Percentiles rank a stretch among this genome's conserved stretches.
These are phyloP conservation scores for Actinomucor elegans DNA, from an alignment of 371 early-diverging fungal species.

Conservation along the genomic window DNA sequence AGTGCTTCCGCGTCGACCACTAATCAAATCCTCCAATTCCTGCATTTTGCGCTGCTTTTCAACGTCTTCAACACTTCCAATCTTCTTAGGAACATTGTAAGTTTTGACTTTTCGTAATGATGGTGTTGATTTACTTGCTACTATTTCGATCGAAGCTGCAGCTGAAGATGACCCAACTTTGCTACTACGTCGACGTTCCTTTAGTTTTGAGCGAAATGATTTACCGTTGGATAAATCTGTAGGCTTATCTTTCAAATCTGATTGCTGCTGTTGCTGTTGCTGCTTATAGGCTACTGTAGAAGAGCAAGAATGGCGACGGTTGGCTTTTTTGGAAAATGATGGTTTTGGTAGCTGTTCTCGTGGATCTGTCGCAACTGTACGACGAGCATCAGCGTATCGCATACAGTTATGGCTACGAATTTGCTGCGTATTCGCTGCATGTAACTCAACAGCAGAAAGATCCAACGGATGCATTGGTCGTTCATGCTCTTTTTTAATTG, in stretches of 20 bases:
- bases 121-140: conserved; percentile 29
- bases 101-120: conserved; percentile 34
- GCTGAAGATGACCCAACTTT: conserved; percentile 6
- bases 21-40: conserved; percentile 46
- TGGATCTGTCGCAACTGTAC: conserved; percentile 8
- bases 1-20: conserved; percentile 45
- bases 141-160: conserved; percentile 9
- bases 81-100: conserved; percentile 23
- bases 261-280: neutral
- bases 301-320: conserved; percentile 29
- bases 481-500: neutral
- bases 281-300: conserved; percentile 12
- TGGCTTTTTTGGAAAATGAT: neutral
- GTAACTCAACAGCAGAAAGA: neutral
- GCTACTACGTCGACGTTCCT: conserved; percentile 18
- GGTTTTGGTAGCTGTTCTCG: neutral
- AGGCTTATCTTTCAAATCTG: neutral
- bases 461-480: conserved; percentile 4
- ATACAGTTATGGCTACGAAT: neutral
- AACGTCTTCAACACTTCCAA: conserved; percentile 8
- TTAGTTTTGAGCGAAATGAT: conserved; percentile 3
- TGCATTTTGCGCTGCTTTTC: conserved; percentile 35
- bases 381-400: conserved; percentile 1
- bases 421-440: neutral
- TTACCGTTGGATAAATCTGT: neutral